phyloP scores from a whole-genome alignment of 1,284 basidiomycete species.

The Trichosporon sp. region DNA sequence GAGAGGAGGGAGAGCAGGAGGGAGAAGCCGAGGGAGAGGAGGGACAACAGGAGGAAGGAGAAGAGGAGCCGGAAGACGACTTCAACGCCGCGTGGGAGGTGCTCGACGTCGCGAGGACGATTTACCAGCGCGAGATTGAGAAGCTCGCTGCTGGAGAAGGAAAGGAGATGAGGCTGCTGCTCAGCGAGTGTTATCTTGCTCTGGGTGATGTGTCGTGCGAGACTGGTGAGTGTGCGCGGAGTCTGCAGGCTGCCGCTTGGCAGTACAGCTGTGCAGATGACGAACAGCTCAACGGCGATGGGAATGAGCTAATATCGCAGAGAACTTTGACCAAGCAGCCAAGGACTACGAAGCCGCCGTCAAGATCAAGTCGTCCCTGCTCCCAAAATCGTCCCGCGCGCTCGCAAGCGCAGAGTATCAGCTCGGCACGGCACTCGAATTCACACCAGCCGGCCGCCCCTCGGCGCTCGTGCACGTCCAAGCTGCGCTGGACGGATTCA shows the following conservation, averaged over 20 bases:
- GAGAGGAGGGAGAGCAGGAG: constrained; percentile 14
- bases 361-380: constrained; percentile 61
- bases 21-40: constrained; percentile 13
- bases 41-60: constrained; percentile 48
- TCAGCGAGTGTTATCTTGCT: constrained; percentile 76
- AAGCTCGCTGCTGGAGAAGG: constrained; percentile 17
- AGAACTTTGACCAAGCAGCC: constrained; percentile 88
- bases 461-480: constrained; percentile 73
- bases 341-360: constrained; percentile 72
- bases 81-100: constrained; percentile 94
- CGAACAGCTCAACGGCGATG: too few relatives aligned
- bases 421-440: constrained; percentile 78
- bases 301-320: constrained; percentile 50
- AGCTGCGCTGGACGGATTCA: constrained; percentile 67
- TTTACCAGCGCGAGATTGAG: constrained; percentile 62
- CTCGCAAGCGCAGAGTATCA: constrained; percentile 87
- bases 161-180: constrained; percentile 55
- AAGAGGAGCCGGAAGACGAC: constrained; percentile 75
- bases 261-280: neutral
- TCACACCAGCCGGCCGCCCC: constrained; percentile 64
- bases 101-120: constrained; percentile 74
- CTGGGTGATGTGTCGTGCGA: constrained; percentile 84
- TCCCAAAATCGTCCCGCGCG: constrained; percentile 72
- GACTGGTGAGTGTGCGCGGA: constrained; percentile 58
- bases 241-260: neutral